Percentiles rank a stretch among this genome's conserved stretches.
phyloP scores from a whole-genome alignment of 768 basidiomycete species.

The Suillus sp. region DNA sequence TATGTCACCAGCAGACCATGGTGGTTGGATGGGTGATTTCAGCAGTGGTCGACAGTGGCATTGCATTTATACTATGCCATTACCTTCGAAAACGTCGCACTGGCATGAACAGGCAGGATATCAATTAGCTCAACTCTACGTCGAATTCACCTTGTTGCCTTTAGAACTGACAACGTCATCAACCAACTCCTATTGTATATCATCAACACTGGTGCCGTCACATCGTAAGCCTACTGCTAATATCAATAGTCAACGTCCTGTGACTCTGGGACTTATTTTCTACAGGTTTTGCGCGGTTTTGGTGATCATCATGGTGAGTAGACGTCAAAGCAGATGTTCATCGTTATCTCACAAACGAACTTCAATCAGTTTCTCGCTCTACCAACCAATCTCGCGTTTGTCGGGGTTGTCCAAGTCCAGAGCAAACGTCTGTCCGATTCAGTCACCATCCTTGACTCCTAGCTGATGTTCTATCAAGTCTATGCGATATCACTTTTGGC shows the following conservation, averaged over 20 bases:
- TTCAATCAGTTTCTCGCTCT: slow-evolving; percentile 13
- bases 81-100: slow-evolving; percentile 17
- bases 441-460: not conserved
- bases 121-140: not conserved
- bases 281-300: slow-evolving; percentile 16
- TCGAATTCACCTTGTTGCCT: not conserved
- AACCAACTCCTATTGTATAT: slow-evolving; percentile 22
- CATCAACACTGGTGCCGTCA: slow-evolving; percentile 20
- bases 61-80: not conserved
- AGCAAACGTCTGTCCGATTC: slow-evolving; percentile 17
- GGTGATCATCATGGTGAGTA: slow-evolving; percentile 13
- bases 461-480: slow-evolving; percentile 5
- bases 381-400: slow-evolving; percentile 8
- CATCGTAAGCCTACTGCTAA: slow-evolving; percentile 15
- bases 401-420: slow-evolving; percentile 19
- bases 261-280: slow-evolving; percentile 3
- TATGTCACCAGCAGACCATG: slow-evolving; percentile 16
- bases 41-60: not conserved
- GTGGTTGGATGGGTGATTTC: slow-evolving; percentile 16
- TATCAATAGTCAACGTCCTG: not conserved
- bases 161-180: slow-evolving; percentile 20
- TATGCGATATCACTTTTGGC: slow-evolving; percentile 22
- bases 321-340: too few relatives aligned
- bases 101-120: slow-evolving; percentile 14
- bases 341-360: not conserved